Evolutionary conservation across 768 basidiomycete species (phyloP), one percentile per base, ranked within the genome.

Genomic region (Tricholoma matsutake): DNA sequence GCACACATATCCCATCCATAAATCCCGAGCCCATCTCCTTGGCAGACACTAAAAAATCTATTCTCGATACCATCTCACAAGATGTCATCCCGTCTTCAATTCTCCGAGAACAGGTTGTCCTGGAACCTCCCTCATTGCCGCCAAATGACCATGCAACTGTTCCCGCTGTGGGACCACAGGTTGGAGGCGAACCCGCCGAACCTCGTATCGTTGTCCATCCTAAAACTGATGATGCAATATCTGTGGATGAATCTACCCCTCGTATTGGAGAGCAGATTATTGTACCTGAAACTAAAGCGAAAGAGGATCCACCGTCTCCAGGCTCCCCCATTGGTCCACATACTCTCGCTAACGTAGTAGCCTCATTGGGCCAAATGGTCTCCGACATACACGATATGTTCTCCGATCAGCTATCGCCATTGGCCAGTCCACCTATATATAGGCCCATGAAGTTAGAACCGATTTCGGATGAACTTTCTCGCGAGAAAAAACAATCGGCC

Each of bases 381-480:
- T 64, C 64, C 22, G 67, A 69, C 20, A 67, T 67, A 14, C 64
- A 69, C 25, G 63, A 64, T 37, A 63, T 66, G 62, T 69, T 69
- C 52, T 66, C 68, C 0, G 66, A 63, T 9, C 66, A 67, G 34
- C 62, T 66, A 16, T 69, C 68, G 14, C 68, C 68, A 6, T 35
- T 67, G 16, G 49, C 54, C 4, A 41, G 56, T 3, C 66, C 63
- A 18, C 60, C 64, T 1, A 14, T 63, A 14, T 63, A 56, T 51
- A 54, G 63, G n/a, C 53, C 66, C 6, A 55, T 66, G 57, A 56
- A 56, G 13, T 7, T 61, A 3, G 60, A 63, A 6, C 22, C 56
- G 3, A 49, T 39, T 8, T 11, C 41, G 16, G 37, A 57, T 13
- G 18, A 47, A 6, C 31, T 56, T 9, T 35, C 62, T 10, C 39